Percentiles rank a stretch among this genome's conserved stretches.
Conservation (phyloP, 306 rosid species). For the Senna siamea region DNA sequence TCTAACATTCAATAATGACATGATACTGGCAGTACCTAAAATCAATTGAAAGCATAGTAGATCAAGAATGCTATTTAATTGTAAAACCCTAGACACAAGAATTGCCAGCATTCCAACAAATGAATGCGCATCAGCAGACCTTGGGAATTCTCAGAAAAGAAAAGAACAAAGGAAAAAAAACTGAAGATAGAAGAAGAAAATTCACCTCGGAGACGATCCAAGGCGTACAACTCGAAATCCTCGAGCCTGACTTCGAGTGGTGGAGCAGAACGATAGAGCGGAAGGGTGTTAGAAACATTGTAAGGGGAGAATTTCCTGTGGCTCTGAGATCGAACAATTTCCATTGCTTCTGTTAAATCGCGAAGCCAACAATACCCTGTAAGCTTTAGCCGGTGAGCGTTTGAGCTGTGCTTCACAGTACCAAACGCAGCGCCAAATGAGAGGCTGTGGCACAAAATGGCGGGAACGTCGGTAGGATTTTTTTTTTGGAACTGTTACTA, state of each 20-base stretch:
- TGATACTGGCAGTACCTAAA: neutral
- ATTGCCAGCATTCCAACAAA: neutral
- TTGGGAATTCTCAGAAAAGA: constrained; percentile 8
- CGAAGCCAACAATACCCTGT: neutral
- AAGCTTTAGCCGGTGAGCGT: neutral
- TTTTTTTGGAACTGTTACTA: too few species aligned
- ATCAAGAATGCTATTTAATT: neutral
- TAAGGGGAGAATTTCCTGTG: constrained; percentile 43
- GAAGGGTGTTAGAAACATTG: constrained; percentile 50
- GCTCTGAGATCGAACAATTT: constrained; percentile 56
- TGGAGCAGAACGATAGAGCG: constrained; percentile 85
- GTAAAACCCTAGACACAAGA: constrained; percentile 34
- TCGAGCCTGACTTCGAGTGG: constrained; percentile 83
- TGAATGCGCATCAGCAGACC: neutral
- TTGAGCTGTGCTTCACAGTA: constrained; percentile 28
- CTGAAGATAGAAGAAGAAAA: neutral
- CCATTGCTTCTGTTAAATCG: constrained; percentile 52
- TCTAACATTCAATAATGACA: neutral
- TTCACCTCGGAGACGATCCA: constrained; percentile 91
- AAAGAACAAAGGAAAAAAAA: neutral
- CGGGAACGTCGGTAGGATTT: constrained; percentile 49
- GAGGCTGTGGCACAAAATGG: constrained; percentile 43
- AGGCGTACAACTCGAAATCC: constrained; percentile 86
- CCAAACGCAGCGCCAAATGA: constrained; percentile 47
- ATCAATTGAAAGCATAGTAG: neutral